A percentile compares a stretch with the other conserved stretches of the same genome.
Evolutionary conservation across 257 asterid genomes (phyloP).

Genomic region (Solanum corneliomulleri): DNA sequence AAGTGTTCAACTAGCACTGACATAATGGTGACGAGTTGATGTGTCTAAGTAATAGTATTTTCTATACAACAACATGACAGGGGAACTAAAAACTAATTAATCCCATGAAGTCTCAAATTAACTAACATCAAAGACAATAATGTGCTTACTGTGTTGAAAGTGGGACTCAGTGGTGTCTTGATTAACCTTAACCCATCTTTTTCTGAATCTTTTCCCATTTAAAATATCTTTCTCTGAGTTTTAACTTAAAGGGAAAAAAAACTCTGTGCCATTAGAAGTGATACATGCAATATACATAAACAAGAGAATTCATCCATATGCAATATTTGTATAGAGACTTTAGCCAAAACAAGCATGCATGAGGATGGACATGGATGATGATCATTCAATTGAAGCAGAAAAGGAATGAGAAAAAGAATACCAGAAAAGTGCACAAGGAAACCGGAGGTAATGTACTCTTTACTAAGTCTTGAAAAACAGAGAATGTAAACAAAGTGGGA

Average conservation of each 20-base stretch:
- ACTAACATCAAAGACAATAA: not conserved
- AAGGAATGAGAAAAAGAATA: not conserved
- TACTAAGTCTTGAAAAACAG: not conserved
- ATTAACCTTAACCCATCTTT: not conserved
- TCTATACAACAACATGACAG: not conserved
- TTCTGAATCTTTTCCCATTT: not conserved
- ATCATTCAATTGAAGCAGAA: not conserved
- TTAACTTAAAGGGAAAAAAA: not conserved
- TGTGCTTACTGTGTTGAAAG: not conserved
- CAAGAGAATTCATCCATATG: not conserved
- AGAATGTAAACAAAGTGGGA: not conserved
- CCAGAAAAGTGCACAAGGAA: not conserved
- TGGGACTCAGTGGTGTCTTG: not conserved
- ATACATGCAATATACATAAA: not conserved
- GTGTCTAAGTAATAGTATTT: not conserved
- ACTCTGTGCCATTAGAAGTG: not conserved
- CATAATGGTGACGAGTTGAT: too few species aligned
- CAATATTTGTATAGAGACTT: not conserved
- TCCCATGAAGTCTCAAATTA: not conserved
- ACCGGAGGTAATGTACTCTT: not conserved
- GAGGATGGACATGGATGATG: not conserved
- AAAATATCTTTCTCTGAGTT: not conserved
- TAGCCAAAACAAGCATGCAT: not conserved
- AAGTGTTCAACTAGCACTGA: too few species aligned
- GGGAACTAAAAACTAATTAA: not conserved